phyloP scores from a whole-genome alignment of 306 rosid genomes.

The Erythrophleum fordii region DNA sequence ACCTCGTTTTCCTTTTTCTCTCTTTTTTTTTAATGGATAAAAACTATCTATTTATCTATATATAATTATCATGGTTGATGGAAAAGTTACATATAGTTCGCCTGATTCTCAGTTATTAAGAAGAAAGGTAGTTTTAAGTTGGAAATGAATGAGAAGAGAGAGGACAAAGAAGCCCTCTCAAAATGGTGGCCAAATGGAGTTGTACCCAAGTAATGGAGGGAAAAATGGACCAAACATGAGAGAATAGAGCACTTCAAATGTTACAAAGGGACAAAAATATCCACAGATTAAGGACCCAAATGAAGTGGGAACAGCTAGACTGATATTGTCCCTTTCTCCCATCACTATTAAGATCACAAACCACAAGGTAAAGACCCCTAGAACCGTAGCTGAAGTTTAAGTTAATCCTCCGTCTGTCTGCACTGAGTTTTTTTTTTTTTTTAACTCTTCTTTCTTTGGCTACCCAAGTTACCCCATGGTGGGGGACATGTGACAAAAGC shows the following conservation, averaged over 20 bases:
- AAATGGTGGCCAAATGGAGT: background rate
- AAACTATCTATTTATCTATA: too few species aligned
- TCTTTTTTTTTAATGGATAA: too few species aligned
- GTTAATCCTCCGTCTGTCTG: constrained; percentile 34
- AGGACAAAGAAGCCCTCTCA: background rate
- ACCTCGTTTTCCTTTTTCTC: background rate
- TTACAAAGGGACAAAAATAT: constrained; percentile 46
- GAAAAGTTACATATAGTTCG: too few species aligned
- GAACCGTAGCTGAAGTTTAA: constrained; percentile 20
- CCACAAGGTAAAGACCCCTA: background rate
- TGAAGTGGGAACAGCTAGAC: constrained; percentile 44
- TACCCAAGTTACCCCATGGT: constrained; percentile 17
- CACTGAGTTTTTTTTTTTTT: background rate
- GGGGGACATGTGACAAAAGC: background rate
- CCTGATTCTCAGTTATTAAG: too few species aligned
- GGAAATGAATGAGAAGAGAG: background rate
- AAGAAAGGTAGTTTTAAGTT: too few species aligned
- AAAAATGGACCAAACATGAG: constrained; percentile 44
- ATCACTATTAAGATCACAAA: constrained; percentile 22
- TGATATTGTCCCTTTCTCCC: constrained; percentile 42
- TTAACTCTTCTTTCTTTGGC: background rate
- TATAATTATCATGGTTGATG: too few species aligned
- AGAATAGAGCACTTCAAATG: constrained; percentile 36
- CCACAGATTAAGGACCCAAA: constrained; percentile 30
- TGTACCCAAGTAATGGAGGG: background rate